Base-by-base conservation (phyloP, 2,329 filamentous ascomycete species). In the Blastomyces parvus region DNA sequence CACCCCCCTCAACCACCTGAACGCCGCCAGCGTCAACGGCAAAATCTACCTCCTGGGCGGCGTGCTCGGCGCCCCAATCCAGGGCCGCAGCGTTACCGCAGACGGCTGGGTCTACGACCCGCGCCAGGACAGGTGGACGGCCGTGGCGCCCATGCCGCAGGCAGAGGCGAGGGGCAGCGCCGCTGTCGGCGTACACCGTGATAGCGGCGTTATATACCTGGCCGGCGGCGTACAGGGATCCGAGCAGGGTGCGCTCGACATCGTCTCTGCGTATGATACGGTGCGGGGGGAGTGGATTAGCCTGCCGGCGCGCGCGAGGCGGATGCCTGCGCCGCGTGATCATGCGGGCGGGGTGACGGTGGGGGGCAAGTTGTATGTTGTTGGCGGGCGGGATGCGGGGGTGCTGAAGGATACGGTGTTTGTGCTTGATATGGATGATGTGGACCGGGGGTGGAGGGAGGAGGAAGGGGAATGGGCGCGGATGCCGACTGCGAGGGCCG, bases 181-280 rank as follows among this genome's bases (percentile, higher is more conserved):
- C n/a, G 57, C 57, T 27, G 57, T 59, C 25, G 57, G 57, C 22
- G 57, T 59, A 33, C 17, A 36, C n/a, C 17, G 25, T n/a, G 53
- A 56, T 22, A 38, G 27, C 19, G 27, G 22, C 8, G 25, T 30
- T 7, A 59, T 59, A 36, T 59, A 42, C 30, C 22, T 59, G 17
- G 57, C 57, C n/a, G 57, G 57, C 22, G 57, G 57, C 36, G 8
- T 59, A 11, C 30, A 5, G 25, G n/a, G 36, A 44, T 38, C 14
- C 22, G 25, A 27, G 3, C n/a, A 27, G 36, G 40, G 11, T 7
- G 19, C 57, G 19, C 25, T 59, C n/a, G 40, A 59, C 25, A 36
- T 59, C 25, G 30, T 56, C n/a, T 56, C 53, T 13, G 53, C 53
- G 7, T 56, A 56, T 22, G 19, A 59, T 59, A 59, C 57, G 14